These are phyloP conservation scores for Calvatia gigantea DNA, from an alignment of 768 basidiomycete species.

Conservation along the genomic window DNA sequence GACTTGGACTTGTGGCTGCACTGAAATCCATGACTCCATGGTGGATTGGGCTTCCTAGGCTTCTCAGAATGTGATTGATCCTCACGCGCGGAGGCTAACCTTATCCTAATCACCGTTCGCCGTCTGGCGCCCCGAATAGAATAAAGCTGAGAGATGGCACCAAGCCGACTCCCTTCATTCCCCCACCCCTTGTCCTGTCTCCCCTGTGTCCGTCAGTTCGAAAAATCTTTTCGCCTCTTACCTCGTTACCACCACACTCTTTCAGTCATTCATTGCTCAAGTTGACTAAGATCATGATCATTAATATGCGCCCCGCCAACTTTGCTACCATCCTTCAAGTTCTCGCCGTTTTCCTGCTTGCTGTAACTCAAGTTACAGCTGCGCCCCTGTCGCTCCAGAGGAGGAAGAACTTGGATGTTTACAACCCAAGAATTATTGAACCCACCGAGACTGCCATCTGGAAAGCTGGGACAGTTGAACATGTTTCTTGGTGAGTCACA, in stretches of 20 bases:
- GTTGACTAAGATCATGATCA: slow-evolving; percentile 6
- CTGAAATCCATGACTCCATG: neutral
- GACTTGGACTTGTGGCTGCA: too few relatives aligned
- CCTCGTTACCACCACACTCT: slow-evolving; percentile 4
- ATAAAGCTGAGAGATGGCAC: neutral
- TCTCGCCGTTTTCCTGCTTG: slow-evolving; percentile 22
- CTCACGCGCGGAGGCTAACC: slow-evolving; percentile 11
- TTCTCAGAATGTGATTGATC: neutral
- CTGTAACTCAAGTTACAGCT: slow-evolving; percentile 18
- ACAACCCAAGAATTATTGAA: slow-evolving; percentile 23
- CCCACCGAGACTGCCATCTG: slow-evolving; percentile 26
- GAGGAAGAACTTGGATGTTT: slow-evolving; percentile 27
- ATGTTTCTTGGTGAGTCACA: slow-evolving; percentile 29
- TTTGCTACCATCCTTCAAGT: slow-evolving; percentile 21
- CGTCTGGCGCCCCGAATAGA: neutral
- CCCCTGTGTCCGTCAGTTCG: neutral
- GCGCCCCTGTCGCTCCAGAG: slow-evolving; percentile 20
- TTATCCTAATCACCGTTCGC: neutral
- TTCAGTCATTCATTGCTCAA: neutral
- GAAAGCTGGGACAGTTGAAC: slow-evolving; percentile 22
- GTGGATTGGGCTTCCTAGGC: neutral
- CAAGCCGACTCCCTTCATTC: neutral
- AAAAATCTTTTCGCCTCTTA: neutral
- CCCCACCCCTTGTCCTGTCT: neutral
- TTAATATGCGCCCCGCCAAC: slow-evolving; percentile 21